Evolutionary conservation across 805 yeast species (phyloP), one percentile per base, ranked within the genome.

Genomic region (Torulaspora maleeae): DNA sequence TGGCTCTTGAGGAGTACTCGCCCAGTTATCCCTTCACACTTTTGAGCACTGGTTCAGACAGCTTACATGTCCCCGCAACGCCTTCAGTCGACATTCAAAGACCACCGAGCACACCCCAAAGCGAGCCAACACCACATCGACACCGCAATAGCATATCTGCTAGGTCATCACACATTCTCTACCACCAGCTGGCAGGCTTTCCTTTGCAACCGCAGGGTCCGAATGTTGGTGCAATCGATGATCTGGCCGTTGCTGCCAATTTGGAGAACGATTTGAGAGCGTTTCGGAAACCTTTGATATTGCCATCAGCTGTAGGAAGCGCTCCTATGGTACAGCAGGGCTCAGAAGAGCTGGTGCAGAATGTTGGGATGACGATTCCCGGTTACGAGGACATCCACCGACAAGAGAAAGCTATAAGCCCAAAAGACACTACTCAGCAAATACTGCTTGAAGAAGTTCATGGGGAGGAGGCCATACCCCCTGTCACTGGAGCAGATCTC

Each of bases 21-120:
- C 40, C 49, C 5, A 47, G 45, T 33, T 47, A 47, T 17, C 39
- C 44, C 1, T 50, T 50, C 38, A 45, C 48, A 19, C 33, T 41
- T 16, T 25, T 45, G 28, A 40, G 36, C 27, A 41, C 45, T 5
- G 32, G 38, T 13, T 36, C 47, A 10, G 43, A 44, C 20, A 27
- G 24, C 24, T 27, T 44, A 9, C 35, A 30, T 19, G 44, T 29
- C 5, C 38, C 47, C 12, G 13, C 47, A 7, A 24, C 43, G 11
- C 35, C 43, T 5, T 16, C 36, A 5, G 8, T 30, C 5, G 37
- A 43, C 11, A 43, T 17, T 19, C 44, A 44, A 22, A 39, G 43
- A 16, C 43, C 47, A 28, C 47, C 47, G 8, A 44, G 41, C 36
- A 44, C 47, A 4, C 47, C 47, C 12, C 47, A 44, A 28, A 44